phyloP scores from a whole-genome alignment of 2,329 filamentous ascomycete species.

The Stachybotrys chartarum region DNA sequence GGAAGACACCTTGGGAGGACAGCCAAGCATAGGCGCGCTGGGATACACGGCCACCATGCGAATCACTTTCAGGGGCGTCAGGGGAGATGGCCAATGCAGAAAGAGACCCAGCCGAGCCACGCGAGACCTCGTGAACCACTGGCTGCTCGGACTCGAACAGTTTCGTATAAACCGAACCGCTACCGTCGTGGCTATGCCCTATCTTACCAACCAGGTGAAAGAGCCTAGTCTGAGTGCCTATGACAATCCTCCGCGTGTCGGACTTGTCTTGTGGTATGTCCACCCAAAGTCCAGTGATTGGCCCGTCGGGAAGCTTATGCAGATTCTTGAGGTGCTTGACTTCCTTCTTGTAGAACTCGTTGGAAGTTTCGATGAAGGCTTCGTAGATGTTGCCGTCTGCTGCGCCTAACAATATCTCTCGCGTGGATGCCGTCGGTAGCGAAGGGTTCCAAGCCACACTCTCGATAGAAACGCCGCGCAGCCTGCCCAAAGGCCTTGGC shows the following conservation, averaged over 20 bases:
- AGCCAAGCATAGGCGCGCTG: constrained; percentile 88
- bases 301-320: constrained; percentile 74
- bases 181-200: constrained; percentile 69
- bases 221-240: constrained; percentile 71
- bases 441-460: constrained; percentile 93
- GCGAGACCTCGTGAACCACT: constrained; percentile 63
- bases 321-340: constrained; percentile 85
- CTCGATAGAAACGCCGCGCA: constrained; percentile 84
- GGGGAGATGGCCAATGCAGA: constrained; percentile 72
- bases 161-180: constrained; percentile 76
- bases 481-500: constrained; percentile 70
- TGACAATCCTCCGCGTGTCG: constrained; percentile 69
- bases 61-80: constrained; percentile 51
- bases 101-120: constrained; percentile 43
- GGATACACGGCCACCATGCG: constrained; percentile 51
- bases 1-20: constrained; percentile 76
- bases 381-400: constrained; percentile 96
- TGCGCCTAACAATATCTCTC: constrained; percentile 86
- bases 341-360: constrained; percentile 91
- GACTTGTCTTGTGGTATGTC: constrained; percentile 62
- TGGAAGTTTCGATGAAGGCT: constrained; percentile 86
- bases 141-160: constrained; percentile 86
- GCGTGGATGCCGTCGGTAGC: constrained; percentile 83
- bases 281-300: constrained; percentile 79
- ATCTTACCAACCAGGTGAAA: constrained; percentile 77